Percentiles rank a stretch among this genome's conserved stretches.
phyloP scores from a whole-genome alignment of 768 basidiomycete genomes.

The Tricholoma saponaceum region DNA sequence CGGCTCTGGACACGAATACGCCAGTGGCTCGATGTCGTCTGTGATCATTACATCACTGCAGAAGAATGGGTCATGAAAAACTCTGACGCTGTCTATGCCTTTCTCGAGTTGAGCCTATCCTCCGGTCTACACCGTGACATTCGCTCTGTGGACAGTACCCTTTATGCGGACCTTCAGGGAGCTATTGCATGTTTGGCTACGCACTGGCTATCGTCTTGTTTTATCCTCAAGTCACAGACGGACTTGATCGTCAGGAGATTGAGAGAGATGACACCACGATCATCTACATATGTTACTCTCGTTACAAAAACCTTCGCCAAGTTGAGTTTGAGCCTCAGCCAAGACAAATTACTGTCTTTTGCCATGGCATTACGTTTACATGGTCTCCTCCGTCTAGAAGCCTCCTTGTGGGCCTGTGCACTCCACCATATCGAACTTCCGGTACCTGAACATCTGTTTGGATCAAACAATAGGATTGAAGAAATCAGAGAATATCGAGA shows the following conservation, averaged over 20 bases:
- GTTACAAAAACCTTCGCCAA: constrained; percentile 12
- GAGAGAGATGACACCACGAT: constrained; percentile 21
- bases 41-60: not conserved
- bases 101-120: constrained; percentile 2
- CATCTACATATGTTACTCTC: constrained; percentile 15
- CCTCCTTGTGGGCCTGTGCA: constrained; percentile 49
- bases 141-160: not conserved
- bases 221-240: not conserved
- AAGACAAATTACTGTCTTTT: constrained; percentile 19
- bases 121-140: not conserved
- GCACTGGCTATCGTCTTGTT: constrained; percentile 8
- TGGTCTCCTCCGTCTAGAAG: constrained; percentile 38
- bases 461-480: constrained; percentile 11
- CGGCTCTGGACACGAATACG: not conserved
- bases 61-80: not conserved
- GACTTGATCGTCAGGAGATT: constrained; percentile 21
- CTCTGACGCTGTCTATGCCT: constrained; percentile 5
- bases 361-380: constrained; percentile 26
- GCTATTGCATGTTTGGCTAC: constrained; percentile 11
- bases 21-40: not conserved
- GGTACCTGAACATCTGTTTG: constrained; percentile 15
- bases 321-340: constrained; percentile 10
- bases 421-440: constrained; percentile 42
- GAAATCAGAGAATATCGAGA: constrained; percentile 31
- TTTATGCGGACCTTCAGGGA: constrained; percentile 7